These are phyloP conservation scores for Epichloe glyceriae DNA, from an alignment of 2,329 filamentous ascomycete genomes.

Conservation along the genomic window DNA sequence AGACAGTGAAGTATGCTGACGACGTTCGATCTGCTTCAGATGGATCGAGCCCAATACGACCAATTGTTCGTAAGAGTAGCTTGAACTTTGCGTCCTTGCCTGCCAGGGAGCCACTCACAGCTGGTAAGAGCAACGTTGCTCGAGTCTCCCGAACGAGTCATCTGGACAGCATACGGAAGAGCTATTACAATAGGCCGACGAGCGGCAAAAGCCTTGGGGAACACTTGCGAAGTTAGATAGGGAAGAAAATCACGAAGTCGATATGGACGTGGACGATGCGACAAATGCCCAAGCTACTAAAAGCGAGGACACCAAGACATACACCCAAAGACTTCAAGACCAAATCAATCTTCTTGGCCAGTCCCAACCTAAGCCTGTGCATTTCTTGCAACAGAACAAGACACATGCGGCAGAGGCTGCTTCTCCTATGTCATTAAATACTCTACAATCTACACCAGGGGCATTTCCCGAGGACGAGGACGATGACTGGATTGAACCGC, in stretches of 20 bases:
- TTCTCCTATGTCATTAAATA: slow-evolving; percentile 15
- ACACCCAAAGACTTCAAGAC: slow-evolving; percentile 86
- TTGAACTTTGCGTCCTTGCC: slow-evolving; percentile 88
- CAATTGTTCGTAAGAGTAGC: slow-evolving; percentile 80
- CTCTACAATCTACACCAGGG: slow-evolving; percentile 37
- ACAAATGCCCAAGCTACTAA: slow-evolving; percentile 18
- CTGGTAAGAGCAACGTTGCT: slow-evolving; percentile 70
- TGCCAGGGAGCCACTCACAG: slow-evolving; percentile 72
- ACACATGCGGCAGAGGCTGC: slow-evolving; percentile 16
- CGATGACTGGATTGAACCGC: slow-evolving; percentile 52
- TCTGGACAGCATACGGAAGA: slow-evolving; percentile 57
- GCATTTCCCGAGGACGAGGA: slow-evolving; percentile 47
- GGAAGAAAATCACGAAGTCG: slow-evolving; percentile 36
- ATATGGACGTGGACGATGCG: slow-evolving; percentile 38
- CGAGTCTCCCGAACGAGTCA: slow-evolving; percentile 67
- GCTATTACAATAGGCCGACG: slow-evolving; percentile 61
- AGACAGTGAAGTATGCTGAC: slow-evolving; percentile 16
- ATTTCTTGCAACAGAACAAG: slow-evolving; percentile 22
- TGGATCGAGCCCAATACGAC: slow-evolving; percentile 60
- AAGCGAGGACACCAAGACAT: slow-evolving; percentile 54
- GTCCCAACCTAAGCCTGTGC: slow-evolving; percentile 34
- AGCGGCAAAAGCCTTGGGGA: slow-evolving; percentile 59
- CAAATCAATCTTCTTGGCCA: slow-evolving; percentile 68
- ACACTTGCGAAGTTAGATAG: slow-evolving; percentile 26
- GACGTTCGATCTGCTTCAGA: slow-evolving; percentile 52